Evolutionary conservation across 2,329 filamentous ascomycete species (phyloP).

Genomic region (Aspergillus intermedius): DNA sequence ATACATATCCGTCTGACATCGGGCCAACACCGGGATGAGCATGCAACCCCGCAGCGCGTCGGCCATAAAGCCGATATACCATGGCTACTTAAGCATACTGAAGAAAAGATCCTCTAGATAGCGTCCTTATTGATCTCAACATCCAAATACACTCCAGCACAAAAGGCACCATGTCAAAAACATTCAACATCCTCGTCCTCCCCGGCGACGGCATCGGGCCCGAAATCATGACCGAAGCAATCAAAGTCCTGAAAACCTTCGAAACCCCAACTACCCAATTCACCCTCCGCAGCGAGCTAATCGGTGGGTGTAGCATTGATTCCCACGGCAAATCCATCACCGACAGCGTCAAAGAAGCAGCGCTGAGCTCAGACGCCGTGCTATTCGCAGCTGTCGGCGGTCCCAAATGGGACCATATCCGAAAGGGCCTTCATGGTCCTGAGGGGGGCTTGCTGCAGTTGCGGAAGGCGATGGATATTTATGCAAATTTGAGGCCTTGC

Average conservation of each 20-base stretch:
- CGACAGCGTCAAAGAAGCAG: conserved; percentile 68
- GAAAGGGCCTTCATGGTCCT: conserved; percentile 63
- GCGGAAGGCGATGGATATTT: conserved; percentile 80
- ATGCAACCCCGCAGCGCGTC: conserved; percentile 20
- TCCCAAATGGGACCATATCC: conserved; percentile 75
- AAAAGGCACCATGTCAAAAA: conserved; percentile 18
- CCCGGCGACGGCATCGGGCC: conserved; percentile 74
- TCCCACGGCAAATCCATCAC: conserved; percentile 67
- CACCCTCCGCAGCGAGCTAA: conserved; percentile 73
- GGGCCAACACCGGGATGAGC: conserved; percentile 10
- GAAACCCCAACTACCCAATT: conserved; percentile 66
- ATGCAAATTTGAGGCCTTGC: conserved; percentile 81
- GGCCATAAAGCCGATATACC: conserved; percentile 13
- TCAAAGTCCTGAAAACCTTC: conserved; percentile 65
- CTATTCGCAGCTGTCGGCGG: conserved; percentile 86
- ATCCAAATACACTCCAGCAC: too few species aligned
- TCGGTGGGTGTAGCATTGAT: conserved; percentile 84
- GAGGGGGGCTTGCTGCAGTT: conserved; percentile 81
- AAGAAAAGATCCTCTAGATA: background rate
- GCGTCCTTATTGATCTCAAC: background rate
- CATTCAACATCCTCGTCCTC: conserved; percentile 67
- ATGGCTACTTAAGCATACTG: background rate
- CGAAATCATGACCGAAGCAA: conserved; percentile 51
- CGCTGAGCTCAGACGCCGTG: conserved; percentile 74
- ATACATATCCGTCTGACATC: conserved; percentile 4